Evolutionary conservation across 1,284 basidiomycete genomes (phyloP), one percentile per base, ranked within the genome.

Genomic region (Apiotrichum porosum): DNA sequence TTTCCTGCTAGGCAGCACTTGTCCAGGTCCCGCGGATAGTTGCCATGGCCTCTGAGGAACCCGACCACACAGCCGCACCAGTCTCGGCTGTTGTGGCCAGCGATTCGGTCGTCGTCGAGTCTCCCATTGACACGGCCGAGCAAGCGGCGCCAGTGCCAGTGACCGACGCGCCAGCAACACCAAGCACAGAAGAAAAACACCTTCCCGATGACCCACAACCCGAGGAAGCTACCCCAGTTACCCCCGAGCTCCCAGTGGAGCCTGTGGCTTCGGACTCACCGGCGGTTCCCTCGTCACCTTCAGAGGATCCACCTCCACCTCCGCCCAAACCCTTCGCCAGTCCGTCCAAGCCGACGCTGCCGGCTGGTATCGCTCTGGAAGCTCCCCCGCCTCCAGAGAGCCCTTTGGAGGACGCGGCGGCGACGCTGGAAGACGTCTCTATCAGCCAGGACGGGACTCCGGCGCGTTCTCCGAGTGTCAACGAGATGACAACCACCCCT

Each of bases 1-100:
- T n/a, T n/a, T n/a, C n/a, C n/a, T n/a, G n/a, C n/a, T n/a, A n/a
- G n/a, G n/a, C n/a, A n/a, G n/a, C n/a, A n/a, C n/a, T n/a, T n/a
- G n/a, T n/a, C n/a, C n/a, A n/a, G n/a, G n/a, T n/a, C n/a, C n/a
- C n/a, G n/a, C n/a, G n/a, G n/a, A n/a, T n/a, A n/a, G n/a, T n/a
- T n/a, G 4, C 19, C 40, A 43, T 43, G 42, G 33, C 32, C 24
- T 34, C 42, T 35, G 42, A 43, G 32, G 42, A 43, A 35, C 18
- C 24, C 34, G 6, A 24, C 17, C 18, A 28, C 12, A 22, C 40
- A 12, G 19, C 40, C 6, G 13, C 39, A 3, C 39, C n/a, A n/a
- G n/a, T n/a, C n/a, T n/a, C n/a, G n/a, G n/a, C n/a, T n/a, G n/a
- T n/a, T n/a, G n/a, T n/a, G n/a, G n/a, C n/a, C n/a, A n/a, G n/a